These are phyloP conservation scores for Casaregolazyma suthepensis DNA, from an alignment of 1,139 yeast genomes.

Conservation along the genomic window DNA sequence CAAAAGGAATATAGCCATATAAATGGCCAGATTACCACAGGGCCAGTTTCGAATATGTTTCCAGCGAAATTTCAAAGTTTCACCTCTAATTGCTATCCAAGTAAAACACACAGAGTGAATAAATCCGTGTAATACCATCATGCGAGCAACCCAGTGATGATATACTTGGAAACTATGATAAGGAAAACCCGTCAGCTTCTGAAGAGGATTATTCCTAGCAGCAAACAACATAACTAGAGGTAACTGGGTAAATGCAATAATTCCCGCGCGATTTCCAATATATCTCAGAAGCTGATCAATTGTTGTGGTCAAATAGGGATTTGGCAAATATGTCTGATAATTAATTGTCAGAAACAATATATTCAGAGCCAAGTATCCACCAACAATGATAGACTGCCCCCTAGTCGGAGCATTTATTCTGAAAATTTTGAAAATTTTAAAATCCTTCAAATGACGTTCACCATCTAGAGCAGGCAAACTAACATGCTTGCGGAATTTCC, in stretches of 20 bases:
- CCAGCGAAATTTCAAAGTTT: slow-evolving; percentile 34
- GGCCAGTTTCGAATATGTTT: slow-evolving; percentile 42
- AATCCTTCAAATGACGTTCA: slow-evolving; percentile 26
- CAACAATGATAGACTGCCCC: slow-evolving; percentile 28
- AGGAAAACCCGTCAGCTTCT: slow-evolving; percentile 55
- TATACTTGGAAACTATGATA: slow-evolving; percentile 55
- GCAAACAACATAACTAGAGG: slow-evolving; percentile 55
- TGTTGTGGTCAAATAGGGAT: slow-evolving; percentile 20
- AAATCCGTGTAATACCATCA: slow-evolving; percentile 43
- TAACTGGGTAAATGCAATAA: slow-evolving; percentile 49
- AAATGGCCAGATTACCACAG: slow-evolving; percentile 35
- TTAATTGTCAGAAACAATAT: slow-evolving; percentile 18
- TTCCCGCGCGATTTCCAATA: slow-evolving; percentile 55
- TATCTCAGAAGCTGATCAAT: slow-evolving; percentile 33
- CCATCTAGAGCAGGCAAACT: slow-evolving; percentile 32
- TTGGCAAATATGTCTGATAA: slow-evolving; percentile 19
- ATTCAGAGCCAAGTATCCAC: slow-evolving; percentile 25
- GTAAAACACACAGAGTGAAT: slow-evolving; percentile 32
- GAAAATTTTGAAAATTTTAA: slow-evolving; percentile 19
- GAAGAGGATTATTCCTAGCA: slow-evolving; percentile 56
- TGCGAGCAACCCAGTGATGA: slow-evolving; percentile 60
- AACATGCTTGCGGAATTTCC: slow-evolving; percentile 23
- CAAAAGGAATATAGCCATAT: slow-evolving; percentile 19
- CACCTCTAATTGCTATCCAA: slow-evolving; percentile 34
- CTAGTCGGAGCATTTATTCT: slow-evolving; percentile 29